These are phyloP conservation scores for Eucalyptus marginata DNA, from an alignment of 345 rosid species.

Conservation along the genomic window DNA sequence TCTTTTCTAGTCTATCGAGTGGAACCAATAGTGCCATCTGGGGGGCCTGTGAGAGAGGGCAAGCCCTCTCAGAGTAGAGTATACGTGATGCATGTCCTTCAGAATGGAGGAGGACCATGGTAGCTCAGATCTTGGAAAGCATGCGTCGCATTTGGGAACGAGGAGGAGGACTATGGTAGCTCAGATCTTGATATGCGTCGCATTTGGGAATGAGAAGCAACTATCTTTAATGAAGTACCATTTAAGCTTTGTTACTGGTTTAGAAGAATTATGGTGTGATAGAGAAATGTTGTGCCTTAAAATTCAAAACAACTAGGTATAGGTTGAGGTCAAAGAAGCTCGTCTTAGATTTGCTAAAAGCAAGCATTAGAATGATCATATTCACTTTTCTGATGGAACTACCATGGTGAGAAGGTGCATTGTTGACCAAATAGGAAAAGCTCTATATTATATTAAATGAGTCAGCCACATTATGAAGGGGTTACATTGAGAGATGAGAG, in stretches of 20 bases:
- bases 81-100: background rate
- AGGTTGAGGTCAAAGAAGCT: background rate
- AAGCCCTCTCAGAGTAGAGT: background rate
- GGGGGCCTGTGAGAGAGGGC: background rate
- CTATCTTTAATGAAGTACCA: background rate
- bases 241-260: background rate
- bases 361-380: background rate
- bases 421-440: background rate
- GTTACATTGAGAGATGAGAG: background rate
- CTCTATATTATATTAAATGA: background rate
- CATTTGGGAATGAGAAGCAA: background rate
- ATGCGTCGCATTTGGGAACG: background rate
- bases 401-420: background rate
- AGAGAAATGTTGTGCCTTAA: background rate
- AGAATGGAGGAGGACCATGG: background rate
- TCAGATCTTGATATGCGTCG: background rate
- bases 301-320: background rate
- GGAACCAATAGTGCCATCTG: background rate
- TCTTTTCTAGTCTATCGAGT: background rate
- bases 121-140: background rate
- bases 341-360: background rate
- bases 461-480: background rate
- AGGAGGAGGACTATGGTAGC: background rate
- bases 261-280: background rate
- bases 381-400: background rate